Evolutionary conservation across 2,329 filamentous ascomycete genomes (phyloP).

Genomic region (Penicillium sp.): DNA sequence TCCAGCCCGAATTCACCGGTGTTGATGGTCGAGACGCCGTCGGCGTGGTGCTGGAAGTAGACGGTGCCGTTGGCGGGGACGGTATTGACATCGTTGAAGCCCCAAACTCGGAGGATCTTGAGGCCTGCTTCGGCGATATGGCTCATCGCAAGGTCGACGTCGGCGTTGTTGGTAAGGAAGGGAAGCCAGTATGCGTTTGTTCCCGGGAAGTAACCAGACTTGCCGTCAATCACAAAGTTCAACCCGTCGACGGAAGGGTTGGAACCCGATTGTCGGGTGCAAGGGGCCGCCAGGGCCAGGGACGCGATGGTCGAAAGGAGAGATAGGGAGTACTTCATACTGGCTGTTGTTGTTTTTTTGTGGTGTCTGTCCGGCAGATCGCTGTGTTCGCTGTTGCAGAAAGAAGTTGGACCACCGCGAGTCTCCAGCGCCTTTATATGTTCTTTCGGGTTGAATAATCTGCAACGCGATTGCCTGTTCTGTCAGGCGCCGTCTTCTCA

Average conservation of each 20-base stretch:
- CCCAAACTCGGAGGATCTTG: constrained; percentile 59
- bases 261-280: background rate
- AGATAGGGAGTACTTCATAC: background rate
- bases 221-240: constrained; percentile 46
- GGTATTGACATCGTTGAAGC: constrained; percentile 56
- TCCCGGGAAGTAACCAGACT: constrained; percentile 51
- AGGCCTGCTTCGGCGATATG: constrained; percentile 44
- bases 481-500: background rate
- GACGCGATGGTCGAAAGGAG: background rate
- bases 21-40: constrained; percentile 59
- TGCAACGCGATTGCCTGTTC: background rate
- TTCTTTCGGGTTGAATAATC: background rate
- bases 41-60: constrained; percentile 49
- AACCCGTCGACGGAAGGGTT: constrained; percentile 30
- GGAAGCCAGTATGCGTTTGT: constrained; percentile 60
- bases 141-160: constrained; percentile 51
- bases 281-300: background rate
- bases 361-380: background rate
- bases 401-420: background rate
- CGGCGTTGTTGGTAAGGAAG: constrained; percentile 54
- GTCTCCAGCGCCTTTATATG: background rate
- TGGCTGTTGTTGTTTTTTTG: background rate
- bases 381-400: background rate
- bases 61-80: constrained; percentile 49
- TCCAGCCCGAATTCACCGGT: constrained; percentile 67